Evolutionary conservation across 371 early-diverging fungal species (phyloP).

Genomic region (Mucor velutinosus): DNA sequence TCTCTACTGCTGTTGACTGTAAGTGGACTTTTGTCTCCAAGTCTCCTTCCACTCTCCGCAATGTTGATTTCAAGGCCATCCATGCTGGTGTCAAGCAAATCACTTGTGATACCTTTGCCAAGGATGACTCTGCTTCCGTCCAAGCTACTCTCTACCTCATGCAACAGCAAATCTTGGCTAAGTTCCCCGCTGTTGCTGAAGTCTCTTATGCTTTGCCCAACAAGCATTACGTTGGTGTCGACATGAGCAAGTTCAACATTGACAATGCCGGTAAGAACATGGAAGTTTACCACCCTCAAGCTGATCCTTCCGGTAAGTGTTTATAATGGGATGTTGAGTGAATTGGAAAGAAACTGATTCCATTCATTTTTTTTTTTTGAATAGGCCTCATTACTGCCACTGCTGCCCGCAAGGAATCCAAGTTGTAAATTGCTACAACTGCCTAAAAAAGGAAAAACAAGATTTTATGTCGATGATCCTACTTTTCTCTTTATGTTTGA

Average conservation of each 20-base stretch:
- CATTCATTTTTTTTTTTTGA: too few species aligned
- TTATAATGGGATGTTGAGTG: background rate
- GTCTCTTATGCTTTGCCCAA: constrained; percentile 82
- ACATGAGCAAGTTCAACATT: constrained; percentile 75
- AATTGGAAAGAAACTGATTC: background rate
- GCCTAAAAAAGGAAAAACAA: background rate
- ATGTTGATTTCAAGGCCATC: constrained; percentile 59
- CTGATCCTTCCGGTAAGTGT: constrained; percentile 72
- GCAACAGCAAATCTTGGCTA: constrained; percentile 67
- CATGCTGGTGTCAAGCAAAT: constrained; percentile 62
- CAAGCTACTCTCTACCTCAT: constrained; percentile 75
- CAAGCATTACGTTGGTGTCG: constrained; percentile 81
- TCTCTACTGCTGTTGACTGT: constrained; percentile 77
- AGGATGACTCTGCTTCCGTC: constrained; percentile 74
- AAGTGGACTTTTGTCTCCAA: constrained; percentile 64
- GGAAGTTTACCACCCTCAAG: constrained; percentile 75
- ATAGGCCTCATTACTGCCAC: constrained; percentile 73
- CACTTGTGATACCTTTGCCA: constrained; percentile 71
- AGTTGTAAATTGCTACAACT: constrained; percentile 35
- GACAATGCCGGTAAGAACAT: constrained; percentile 71
- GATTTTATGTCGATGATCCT: constrained; percentile 12
- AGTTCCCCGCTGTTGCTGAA: constrained; percentile 64
- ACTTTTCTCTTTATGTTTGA: constrained; percentile 20
- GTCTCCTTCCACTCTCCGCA: constrained; percentile 35
- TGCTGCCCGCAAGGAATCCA: constrained; percentile 60